phyloP scores from a whole-genome alignment of 1,284 basidiomycete genomes.

The Hortiboletus rubellus region DNA sequence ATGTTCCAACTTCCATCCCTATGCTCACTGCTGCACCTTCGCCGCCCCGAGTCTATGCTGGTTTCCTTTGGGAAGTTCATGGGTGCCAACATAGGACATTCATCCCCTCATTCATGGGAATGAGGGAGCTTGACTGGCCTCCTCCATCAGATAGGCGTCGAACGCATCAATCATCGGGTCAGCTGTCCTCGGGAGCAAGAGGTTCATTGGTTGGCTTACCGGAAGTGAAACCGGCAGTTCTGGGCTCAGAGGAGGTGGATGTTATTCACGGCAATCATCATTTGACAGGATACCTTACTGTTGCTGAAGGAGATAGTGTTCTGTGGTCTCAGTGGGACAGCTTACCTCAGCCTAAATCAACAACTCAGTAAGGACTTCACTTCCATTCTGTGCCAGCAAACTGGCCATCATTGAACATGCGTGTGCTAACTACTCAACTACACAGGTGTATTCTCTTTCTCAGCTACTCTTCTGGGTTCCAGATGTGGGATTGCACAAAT shows the following conservation, averaged over 20 bases:
- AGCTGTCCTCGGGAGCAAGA: conserved; percentile 8
- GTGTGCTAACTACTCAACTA: conserved; percentile 1
- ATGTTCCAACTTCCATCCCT: conserved; percentile 54
- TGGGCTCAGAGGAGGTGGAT: conserved; percentile 31
- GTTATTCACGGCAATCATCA: conserved; percentile 11
- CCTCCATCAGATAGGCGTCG: conserved; percentile 10
- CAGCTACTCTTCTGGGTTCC: conserved; percentile 57
- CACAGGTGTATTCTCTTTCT: conserved; percentile 57
- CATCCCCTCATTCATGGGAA: conserved; percentile 16
- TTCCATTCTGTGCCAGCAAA: neutral
- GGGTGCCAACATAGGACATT: conserved; percentile 20
- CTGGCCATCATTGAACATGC: conserved; percentile 2
- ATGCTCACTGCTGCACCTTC: conserved; percentile 48
- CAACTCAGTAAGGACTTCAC: conserved; percentile 21
- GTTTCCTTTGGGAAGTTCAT: conserved; percentile 50
- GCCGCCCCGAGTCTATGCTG: conserved; percentile 47
- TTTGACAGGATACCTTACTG: conserved; percentile 28
- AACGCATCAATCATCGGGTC: conserved; percentile 8
- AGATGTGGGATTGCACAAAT: conserved; percentile 69
- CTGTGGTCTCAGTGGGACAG: conserved; percentile 30
- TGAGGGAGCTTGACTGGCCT: conserved; percentile 4
- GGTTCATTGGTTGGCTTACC: conserved; percentile 12
- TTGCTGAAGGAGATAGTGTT: conserved; percentile 34
- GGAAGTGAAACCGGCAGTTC: conserved; percentile 13
- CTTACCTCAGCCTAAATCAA: conserved; percentile 17